These are phyloP conservation scores for Kwoniella sp. DNA, from an alignment of 768 basidiomycete genomes.

Conservation along the genomic window DNA sequence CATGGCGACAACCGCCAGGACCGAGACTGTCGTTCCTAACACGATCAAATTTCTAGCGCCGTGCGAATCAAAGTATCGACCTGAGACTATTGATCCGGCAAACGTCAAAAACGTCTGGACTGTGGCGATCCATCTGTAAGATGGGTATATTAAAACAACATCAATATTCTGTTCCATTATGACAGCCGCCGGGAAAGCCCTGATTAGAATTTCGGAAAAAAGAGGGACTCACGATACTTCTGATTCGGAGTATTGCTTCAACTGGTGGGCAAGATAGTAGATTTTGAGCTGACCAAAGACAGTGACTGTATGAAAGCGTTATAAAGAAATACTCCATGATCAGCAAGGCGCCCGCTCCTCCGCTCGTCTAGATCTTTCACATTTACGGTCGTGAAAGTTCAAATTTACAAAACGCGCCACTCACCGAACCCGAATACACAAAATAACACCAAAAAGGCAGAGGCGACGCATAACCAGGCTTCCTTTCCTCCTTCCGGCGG, in stretches of 20 bases:
- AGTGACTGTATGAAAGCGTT: slow-evolving; percentile 42
- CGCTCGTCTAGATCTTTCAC: too few species aligned
- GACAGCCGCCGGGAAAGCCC: too few species aligned
- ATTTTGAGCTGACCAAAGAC: slow-evolving; percentile 47
- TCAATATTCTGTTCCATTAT: too few species aligned
- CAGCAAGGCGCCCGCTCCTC: too few species aligned
- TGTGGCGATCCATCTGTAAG: slow-evolving; percentile 46
- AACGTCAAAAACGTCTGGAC: slow-evolving; percentile 43
- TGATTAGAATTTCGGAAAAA: not conserved
- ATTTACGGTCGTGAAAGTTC: too few species aligned
- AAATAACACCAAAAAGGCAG: slow-evolving; percentile 47
- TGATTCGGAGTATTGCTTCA: slow-evolving; percentile 33
- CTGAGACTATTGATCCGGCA: slow-evolving; percentile 36
- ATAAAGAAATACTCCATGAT: too few species aligned
- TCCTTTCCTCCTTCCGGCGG: slow-evolving; percentile 52
- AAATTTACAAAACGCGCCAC: slow-evolving; percentile 13
- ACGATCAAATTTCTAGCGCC: slow-evolving; percentile 39
- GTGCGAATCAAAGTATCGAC: slow-evolving; percentile 50
- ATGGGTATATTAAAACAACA: not conserved
- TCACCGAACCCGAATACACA: slow-evolving; percentile 50
- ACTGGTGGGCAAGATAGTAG: slow-evolving; percentile 43
- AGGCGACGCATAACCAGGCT: slow-evolving; percentile 48
- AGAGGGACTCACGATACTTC: slow-evolving; percentile 34
- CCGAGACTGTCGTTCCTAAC: slow-evolving; percentile 33
- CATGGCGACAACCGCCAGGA: slow-evolving; percentile 40